Conservation (phyloP, 1,284 basidiomycete species). For the Megacollybia platyphylla region DNA sequence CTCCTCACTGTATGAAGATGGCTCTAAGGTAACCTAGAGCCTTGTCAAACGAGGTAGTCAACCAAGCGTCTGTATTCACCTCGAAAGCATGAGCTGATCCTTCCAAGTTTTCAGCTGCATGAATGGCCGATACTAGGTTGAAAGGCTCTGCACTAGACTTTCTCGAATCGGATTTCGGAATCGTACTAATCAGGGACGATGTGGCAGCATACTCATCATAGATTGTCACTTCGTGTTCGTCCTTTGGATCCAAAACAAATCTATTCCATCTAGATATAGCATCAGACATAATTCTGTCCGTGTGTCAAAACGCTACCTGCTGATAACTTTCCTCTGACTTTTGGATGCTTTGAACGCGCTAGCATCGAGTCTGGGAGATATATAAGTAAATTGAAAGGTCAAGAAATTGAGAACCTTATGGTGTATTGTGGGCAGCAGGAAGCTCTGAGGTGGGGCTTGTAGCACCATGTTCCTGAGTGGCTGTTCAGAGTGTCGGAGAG, state of each 20-base stretch:
- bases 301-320: conserved; percentile 30
- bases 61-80: conserved; percentile 19
- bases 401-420: conserved; percentile 45
- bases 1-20: conserved; percentile 64
- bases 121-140: conserved; percentile 9
- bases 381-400: conserved; percentile 2
- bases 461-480: conserved; percentile 39
- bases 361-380: conserved; percentile 27
- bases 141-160: conserved; percentile 27
- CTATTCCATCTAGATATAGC: conserved; percentile 60
- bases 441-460: conserved; percentile 69
- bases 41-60: background rate
- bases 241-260: conserved; percentile 42
- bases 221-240: conserved; percentile 17
- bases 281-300: background rate
- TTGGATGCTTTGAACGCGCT: conserved; percentile 61
- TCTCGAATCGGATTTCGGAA: conserved; percentile 30
- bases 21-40: conserved; percentile 36
- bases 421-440: conserved; percentile 93
- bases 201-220: conserved; percentile 1
- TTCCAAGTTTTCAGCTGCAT: conserved; percentile 15
- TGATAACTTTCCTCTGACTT: conserved; percentile 68
- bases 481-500: background rate
- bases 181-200: conserved; percentile 2
- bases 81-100: conserved; percentile 32